phyloP scores from a whole-genome alignment of 1,284 basidiomycete species.

The Trichosporon ovoides region DNA sequence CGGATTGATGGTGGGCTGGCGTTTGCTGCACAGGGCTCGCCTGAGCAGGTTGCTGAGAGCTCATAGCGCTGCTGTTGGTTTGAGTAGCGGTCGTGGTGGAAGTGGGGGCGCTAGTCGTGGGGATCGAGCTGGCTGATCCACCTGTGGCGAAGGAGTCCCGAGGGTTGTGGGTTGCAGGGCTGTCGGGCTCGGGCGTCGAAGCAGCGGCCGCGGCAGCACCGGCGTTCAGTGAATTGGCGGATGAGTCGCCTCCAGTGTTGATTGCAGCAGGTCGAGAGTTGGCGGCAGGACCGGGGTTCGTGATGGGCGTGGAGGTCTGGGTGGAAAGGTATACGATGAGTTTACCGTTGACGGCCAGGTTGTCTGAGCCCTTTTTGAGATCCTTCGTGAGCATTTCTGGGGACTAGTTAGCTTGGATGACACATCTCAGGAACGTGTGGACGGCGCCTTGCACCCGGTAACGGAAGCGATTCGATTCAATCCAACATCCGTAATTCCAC shows the following conservation, averaged over 20 bases:
- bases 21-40: conserved; percentile 9
- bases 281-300: conserved; percentile 58
- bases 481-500: no score
- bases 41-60: conserved; percentile 27
- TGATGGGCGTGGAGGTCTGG: conserved; percentile 66
- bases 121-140: conserved; percentile 25
- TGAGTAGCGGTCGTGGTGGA: conserved; percentile 25
- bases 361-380: conserved; percentile 79
- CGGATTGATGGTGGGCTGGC: neutral
- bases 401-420: conserved; percentile 7
- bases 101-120: conserved; percentile 37
- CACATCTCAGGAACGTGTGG: neutral
- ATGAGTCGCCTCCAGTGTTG: conserved; percentile 38
- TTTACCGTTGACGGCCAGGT: conserved; percentile 78
- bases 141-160: conserved; percentile 10
- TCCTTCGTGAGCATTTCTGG: conserved; percentile 73
- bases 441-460: neutral
- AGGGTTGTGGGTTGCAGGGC: conserved; percentile 20
- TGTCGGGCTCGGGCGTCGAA: conserved; percentile 19
- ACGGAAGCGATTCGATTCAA: neutral
- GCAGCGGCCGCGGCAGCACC: conserved; percentile 11
- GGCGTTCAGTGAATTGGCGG: neutral
- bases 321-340: conserved; percentile 78
- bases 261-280: conserved; percentile 32
- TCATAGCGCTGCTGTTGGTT: conserved; percentile 39